Percentiles rank a stretch among this genome's conserved stretches.
phyloP scores from a whole-genome alignment of 1,139 yeast genomes.

The Suhomyces chickasaworum region DNA sequence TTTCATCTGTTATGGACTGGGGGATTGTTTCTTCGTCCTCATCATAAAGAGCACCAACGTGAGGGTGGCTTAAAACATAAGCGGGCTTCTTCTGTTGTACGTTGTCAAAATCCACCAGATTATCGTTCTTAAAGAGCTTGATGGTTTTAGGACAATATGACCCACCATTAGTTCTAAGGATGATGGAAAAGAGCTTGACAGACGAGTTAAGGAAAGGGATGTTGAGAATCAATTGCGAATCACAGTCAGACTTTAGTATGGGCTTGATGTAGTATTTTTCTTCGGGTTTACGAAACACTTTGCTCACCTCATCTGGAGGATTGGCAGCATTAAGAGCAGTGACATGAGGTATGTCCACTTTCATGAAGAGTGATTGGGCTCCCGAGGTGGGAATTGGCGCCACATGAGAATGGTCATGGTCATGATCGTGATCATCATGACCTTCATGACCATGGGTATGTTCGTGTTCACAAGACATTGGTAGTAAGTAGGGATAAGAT shows the following conservation, averaged over 20 bases:
- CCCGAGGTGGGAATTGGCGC: conserved; percentile 75
- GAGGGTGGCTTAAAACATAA: conserved; percentile 64
- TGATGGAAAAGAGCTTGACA: conserved; percentile 73
- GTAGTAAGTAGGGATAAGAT: background rate
- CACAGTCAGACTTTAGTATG: conserved; percentile 72
- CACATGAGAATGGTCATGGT: conserved; percentile 31
- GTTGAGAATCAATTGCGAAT: conserved; percentile 72
- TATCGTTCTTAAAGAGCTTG: conserved; percentile 72
- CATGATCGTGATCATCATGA: conserved; percentile 13
- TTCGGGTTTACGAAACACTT: conserved; percentile 50
- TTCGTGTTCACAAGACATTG: conserved; percentile 47
- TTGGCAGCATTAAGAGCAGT: conserved; percentile 66
- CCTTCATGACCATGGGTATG: conserved; percentile 29
- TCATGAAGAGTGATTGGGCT: conserved; percentile 66
- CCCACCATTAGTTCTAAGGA: conserved; percentile 66
- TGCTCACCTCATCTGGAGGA: conserved; percentile 50
- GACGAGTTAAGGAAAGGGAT: conserved; percentile 74
- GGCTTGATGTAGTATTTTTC: conserved; percentile 47
- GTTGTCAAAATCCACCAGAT: conserved; percentile 69
- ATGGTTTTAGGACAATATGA: conserved; percentile 68
- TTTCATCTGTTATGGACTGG: conserved; percentile 34
- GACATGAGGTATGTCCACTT: conserved; percentile 63
- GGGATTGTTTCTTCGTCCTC: conserved; percentile 35
- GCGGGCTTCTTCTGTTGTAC: conserved; percentile 54
- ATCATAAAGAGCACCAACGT: conserved; percentile 47